phyloP scores from a whole-genome alignment of 2,329 filamentous ascomycete genomes.

The Pestalotiopsis sp. region DNA sequence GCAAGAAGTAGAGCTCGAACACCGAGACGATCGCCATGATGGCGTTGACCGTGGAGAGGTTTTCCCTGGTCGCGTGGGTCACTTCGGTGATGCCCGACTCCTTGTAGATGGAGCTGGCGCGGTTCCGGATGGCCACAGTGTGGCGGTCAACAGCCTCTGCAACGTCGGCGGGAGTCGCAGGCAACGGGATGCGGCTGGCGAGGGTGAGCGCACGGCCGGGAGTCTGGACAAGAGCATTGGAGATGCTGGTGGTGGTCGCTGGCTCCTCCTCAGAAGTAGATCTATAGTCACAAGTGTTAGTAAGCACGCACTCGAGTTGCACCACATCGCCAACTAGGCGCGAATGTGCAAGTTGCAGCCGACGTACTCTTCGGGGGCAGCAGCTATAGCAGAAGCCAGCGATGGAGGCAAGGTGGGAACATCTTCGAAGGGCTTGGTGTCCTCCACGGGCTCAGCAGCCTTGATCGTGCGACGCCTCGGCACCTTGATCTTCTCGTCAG shows the following conservation, averaged over 20 bases:
- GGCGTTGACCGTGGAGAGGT: slow-evolving; percentile 70
- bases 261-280: slow-evolving; percentile 29
- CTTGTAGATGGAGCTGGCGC: slow-evolving; percentile 65
- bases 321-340: slow-evolving; percentile 41
- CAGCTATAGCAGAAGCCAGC: slow-evolving; percentile 30
- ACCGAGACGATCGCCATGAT: slow-evolving; percentile 69
- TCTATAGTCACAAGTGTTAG: slow-evolving; percentile 51
- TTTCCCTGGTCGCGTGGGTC: slow-evolving; percentile 67
- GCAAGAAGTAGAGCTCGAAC: slow-evolving; percentile 72
- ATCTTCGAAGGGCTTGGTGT: slow-evolving; percentile 48
- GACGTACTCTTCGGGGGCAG: slow-evolving; percentile 67
- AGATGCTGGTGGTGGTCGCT: slow-evolving; percentile 30
- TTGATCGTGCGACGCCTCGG: slow-evolving; percentile 37
- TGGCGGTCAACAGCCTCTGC: slow-evolving; percentile 75
- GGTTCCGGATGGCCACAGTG: slow-evolving; percentile 65
- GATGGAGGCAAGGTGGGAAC: slow-evolving; percentile 50
- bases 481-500: slow-evolving; percentile 25
- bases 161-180: slow-evolving; percentile 78
- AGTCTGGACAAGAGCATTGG: slow-evolving; percentile 50
- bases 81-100: slow-evolving; percentile 67
- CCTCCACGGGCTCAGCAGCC: slow-evolving; percentile 20
- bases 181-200: slow-evolving; percentile 68
- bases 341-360: slow-evolving; percentile 69
- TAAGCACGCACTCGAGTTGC: slow-evolving; percentile 45
- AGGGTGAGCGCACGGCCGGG: slow-evolving; percentile 55